phyloP scores from a whole-genome alignment of 208 protist species.

The Trichomonas gallinae region DNA sequence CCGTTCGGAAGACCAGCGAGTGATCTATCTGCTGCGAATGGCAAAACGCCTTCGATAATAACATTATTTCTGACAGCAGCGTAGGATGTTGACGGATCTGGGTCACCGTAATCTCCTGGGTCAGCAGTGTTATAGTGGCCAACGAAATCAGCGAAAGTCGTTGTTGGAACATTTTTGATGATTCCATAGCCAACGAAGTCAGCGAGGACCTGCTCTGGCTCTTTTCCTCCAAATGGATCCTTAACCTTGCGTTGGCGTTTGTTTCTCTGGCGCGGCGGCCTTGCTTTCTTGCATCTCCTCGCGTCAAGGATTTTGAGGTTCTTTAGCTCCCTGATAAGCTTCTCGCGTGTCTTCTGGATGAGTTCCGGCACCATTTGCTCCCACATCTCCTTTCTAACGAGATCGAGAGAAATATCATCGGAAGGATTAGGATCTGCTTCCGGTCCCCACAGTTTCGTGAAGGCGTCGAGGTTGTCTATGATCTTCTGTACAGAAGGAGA shows the following conservation, averaged over 20 bases:
- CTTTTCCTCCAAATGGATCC: neutral
- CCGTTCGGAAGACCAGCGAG: neutral
- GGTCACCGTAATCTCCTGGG: neutral
- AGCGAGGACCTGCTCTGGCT: neutral
- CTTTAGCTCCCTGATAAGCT: neutral
- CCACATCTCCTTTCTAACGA: conserved; percentile 16
- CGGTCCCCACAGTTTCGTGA: neutral
- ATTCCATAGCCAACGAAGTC: neutral
- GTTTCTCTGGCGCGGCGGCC: neutral
- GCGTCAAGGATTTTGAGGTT: neutral
- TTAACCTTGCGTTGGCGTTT: neutral
- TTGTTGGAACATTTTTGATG: neutral
- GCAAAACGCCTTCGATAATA: neutral
- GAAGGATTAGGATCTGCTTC: neutral
- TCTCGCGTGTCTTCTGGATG: neutral
- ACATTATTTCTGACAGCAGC: neutral
- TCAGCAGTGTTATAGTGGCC: neutral
- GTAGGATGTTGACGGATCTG: neutral
- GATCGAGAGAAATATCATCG: neutral
- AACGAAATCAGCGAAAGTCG: neutral
- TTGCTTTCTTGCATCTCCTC: neutral
- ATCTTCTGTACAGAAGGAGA: neutral
- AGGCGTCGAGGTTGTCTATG: neutral
- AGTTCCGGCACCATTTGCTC: neutral
- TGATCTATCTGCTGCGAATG: neutral